Evolutionary conservation across 139 green algal genomes (phyloP).

Genomic region (Micractinium conductrix): DNA sequence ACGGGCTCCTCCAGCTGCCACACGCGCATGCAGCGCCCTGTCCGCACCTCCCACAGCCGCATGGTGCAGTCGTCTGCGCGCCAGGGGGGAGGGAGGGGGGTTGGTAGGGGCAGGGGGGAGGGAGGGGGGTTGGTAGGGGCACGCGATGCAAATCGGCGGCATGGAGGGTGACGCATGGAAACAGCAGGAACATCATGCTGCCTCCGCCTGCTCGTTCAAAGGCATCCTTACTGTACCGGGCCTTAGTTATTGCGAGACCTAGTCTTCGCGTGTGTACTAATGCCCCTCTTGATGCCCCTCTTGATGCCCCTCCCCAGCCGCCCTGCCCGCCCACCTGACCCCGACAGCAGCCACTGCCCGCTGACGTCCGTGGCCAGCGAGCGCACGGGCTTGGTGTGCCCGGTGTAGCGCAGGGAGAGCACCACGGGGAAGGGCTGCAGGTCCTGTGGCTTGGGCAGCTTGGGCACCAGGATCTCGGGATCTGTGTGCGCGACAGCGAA

Average conservation of each 20-base stretch:
- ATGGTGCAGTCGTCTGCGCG: slow-evolving; percentile 72
- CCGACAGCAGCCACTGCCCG: slow-evolving; percentile 77
- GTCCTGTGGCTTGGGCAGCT: slow-evolving; percentile 93
- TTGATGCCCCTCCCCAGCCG: no score
- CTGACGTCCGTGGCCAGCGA: slow-evolving; percentile 27
- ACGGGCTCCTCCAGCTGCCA: slow-evolving; percentile 68
- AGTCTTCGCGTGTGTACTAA: no score
- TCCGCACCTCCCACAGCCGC: slow-evolving; percentile 90
- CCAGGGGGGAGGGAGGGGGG: slow-evolving; percentile 77
- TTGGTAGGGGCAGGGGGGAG: slow-evolving; percentile 57
- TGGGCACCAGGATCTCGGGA: slow-evolving; percentile 85
- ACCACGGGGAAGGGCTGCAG: slow-evolving; percentile 93
- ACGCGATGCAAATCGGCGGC: no score
- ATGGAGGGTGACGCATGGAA: no score
- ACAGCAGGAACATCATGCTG: no score
- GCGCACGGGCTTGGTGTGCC: slow-evolving; percentile 67
- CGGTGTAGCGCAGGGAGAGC: slow-evolving; percentile 78
- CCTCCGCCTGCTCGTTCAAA: no score
- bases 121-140: neutral
- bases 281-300: no score
- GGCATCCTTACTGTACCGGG: no score
- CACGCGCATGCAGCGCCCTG: slow-evolving; percentile 47
- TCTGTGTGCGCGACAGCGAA: slow-evolving; percentile 49
- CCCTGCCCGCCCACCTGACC: slow-evolving; percentile 2
- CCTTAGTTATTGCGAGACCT: no score